A percentile compares a stretch with the other conserved stretches of the same genome.
These are phyloP conservation scores for Penicillium lagena DNA, from an alignment of 495 filamentous ascomycete genomes.

Conservation along the genomic window DNA sequence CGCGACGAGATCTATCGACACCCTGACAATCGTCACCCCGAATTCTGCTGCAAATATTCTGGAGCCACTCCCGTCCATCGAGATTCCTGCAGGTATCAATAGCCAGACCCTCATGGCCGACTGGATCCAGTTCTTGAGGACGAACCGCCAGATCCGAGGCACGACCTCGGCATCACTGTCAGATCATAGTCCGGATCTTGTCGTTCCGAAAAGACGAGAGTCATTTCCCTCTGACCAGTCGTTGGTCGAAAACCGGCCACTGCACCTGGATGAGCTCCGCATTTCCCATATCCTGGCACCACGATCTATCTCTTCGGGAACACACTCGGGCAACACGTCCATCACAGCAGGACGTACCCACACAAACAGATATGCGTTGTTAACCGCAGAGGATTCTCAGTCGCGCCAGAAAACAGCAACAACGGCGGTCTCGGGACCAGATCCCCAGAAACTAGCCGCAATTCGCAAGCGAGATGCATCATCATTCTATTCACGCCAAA, in stretches of 20 bases:
- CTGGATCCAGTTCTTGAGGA: slow-evolving; percentile 9
- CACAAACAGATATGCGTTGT: slow-evolving; percentile 6
- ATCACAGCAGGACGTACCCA: slow-evolving; percentile 10
- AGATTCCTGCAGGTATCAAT: neutral
- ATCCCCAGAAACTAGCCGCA: slow-evolving; percentile 2
- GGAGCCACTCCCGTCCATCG: neutral
- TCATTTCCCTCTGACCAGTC: slow-evolving; percentile 4
- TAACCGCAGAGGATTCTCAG: slow-evolving; percentile 11
- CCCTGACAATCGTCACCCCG: slow-evolving; percentile 1
- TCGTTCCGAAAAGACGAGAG: slow-evolving; percentile 22
- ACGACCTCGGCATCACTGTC: slow-evolving; percentile 15
- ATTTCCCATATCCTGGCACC: slow-evolving; percentile 27
- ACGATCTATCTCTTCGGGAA: slow-evolving; percentile 14
- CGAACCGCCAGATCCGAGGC: slow-evolving; percentile 1
- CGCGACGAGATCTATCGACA: slow-evolving; percentile 8
- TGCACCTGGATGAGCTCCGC: slow-evolving; percentile 28
- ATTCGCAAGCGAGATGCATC: slow-evolving; percentile 10
- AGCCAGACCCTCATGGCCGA: slow-evolving; percentile 4
- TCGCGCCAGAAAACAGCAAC: slow-evolving; percentile 1
- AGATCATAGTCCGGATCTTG: slow-evolving; percentile 10
- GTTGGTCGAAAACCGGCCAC: slow-evolving; percentile 11
- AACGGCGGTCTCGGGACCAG: slow-evolving; percentile 1
- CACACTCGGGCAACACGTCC: slow-evolving; percentile 16
- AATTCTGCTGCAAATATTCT: neutral
- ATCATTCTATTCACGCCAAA: slow-evolving; percentile 26